Evolutionary conservation across 805 yeast genomes (phyloP).

Genomic region (Candida cerambycidarum): DNA sequence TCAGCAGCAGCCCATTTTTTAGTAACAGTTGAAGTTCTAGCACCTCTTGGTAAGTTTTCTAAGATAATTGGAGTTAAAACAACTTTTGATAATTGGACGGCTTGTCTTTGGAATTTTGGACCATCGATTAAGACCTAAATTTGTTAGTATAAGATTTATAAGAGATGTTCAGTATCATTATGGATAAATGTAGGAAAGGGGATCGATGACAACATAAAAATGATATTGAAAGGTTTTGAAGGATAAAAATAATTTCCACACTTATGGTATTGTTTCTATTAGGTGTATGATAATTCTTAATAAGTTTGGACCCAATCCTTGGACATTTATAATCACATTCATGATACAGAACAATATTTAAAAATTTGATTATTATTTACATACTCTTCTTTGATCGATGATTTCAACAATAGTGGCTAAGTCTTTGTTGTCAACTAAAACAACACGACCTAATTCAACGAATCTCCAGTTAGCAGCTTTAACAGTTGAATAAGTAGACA

Average conservation of each 20-base stretch:
- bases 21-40: conserved; percentile 78
- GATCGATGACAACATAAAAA: no score
- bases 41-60: conserved; percentile 88
- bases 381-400: conserved; percentile 98
- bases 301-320: no score
- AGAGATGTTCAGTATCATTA: not conserved
- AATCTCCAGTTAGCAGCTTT: conserved; percentile 98
- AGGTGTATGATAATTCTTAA: no score
- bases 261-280: no score
- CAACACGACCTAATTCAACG: conserved; percentile 99
- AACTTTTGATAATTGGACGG: conserved; percentile 81
- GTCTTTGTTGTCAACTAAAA: conserved; percentile 80
- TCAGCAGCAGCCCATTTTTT: conserved; percentile 95
- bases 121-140: conserved; percentile 89
- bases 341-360: no score
- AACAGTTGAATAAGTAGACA: conserved; percentile 58
- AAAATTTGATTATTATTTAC: no score
- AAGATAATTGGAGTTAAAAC: conserved; percentile 91
- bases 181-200: not conserved
- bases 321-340: no score
- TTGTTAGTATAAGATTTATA: conserved; percentile 26
- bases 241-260: no score
- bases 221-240: no score
- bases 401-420: conserved; percentile 98
- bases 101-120: conserved; percentile 94